Evolutionary conservation across 2,329 filamentous ascomycete genomes (phyloP).

Genomic region (Trichoderma endophyticum): DNA sequence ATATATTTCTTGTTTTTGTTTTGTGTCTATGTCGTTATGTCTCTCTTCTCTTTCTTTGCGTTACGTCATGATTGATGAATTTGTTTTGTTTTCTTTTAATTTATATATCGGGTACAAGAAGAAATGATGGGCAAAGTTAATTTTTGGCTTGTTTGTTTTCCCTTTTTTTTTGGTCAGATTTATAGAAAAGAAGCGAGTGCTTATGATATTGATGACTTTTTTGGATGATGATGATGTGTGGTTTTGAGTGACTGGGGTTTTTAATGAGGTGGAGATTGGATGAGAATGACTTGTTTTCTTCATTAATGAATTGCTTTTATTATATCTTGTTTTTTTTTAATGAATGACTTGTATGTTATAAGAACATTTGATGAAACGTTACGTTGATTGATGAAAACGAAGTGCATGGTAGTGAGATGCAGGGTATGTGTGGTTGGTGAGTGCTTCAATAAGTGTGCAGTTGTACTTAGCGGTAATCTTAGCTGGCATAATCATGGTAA

Average conservation of each 20-base stretch:
- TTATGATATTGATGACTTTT: background rate
- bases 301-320: background rate
- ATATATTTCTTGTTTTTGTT: background rate
- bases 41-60: background rate
- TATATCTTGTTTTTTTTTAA: background rate
- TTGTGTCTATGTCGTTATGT: background rate
- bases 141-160: background rate
- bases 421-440: background rate
- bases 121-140: background rate
- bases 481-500: background rate
- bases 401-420: background rate
- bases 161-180: background rate
- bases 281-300: background rate
- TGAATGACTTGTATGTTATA: background rate
- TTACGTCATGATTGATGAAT: background rate
- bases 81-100: background rate
- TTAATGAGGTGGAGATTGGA: background rate
- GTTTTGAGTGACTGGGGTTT: background rate
- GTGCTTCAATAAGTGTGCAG: background rate
- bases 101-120: background rate
- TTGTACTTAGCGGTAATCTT: background rate
- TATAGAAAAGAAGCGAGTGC: slow-evolving; percentile 11
- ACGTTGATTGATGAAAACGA: background rate
- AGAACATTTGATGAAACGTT: background rate
- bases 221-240: background rate